Base-by-base conservation (phyloP, 306 rosid genomes). In the Begonia loranthoides region DNA sequence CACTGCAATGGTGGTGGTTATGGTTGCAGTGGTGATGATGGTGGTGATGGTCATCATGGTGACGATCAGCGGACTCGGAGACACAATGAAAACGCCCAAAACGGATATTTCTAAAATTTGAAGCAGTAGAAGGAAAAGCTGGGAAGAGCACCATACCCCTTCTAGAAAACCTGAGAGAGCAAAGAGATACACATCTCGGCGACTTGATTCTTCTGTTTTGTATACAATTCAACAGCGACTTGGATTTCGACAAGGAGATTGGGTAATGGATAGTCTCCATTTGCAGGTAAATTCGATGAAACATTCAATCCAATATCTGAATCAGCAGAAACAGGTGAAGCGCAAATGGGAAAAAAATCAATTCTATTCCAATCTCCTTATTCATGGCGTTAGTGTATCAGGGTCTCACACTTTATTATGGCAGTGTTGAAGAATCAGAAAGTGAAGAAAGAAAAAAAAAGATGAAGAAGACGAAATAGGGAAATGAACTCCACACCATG, bases 1-100 rank as follows among this genome's bases (percentile, higher is more conserved):
- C 78, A 39, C 55, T 66, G 34, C 70, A 62, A 8, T 57, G 51
- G 55, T 78, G 74, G 19, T 63, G 67, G 19, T 79, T 75, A 15
- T 70, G 83, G 38, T 79, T 78, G 0, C 73, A 73, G 3, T 74
- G 76, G 3, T 66, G 67, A 1, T 63, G 52, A 12, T 67, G 68
- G 10, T 13, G n/a, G 11, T 74, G 65, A 2, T 53, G 13, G 3
- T 64, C 36, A 1, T 63, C 50, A 24, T 70, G 67, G 41, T 54
- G 58, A 62, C 70, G 72, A 49, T 28, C 53, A 66, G 66, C 50
- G 77, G 78, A 54, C 13, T 62, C 11, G 44, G 67, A 58, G 57
- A 66, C 38, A 66, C 66, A 82, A 22, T 63, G 72, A 21, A 64
- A 67, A 2, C 43, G 64, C 24, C 59, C 67, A 54, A 55, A 66